Base-by-base conservation (phyloP, 2,329 filamentous ascomycete genomes). In the Xylariales sp. region DNA sequence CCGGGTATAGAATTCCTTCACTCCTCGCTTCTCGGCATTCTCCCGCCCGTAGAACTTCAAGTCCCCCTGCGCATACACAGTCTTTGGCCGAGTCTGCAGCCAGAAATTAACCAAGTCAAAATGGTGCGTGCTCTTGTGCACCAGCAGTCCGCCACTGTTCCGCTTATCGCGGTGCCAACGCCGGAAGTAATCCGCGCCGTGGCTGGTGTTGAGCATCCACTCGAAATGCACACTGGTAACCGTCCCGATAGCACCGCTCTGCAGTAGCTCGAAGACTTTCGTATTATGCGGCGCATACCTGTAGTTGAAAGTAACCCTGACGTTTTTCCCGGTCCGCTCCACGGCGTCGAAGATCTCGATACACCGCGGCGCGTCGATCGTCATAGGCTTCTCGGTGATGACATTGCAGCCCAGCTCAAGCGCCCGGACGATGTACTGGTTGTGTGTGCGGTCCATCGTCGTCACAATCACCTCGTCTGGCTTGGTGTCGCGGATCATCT, bases 301-400 rank as follows among this genome's bases (percentile, higher is more conserved):
- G 59, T 82, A 82, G 60, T 82, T 82, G 65, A 82, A 82, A 0
- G 74, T 75, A 1, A 82, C 77, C 12, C 78, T 68, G 3, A 81
- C 66, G 28, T 68, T 65, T 10, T 60, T 57, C 3, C 64, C 63
- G 0, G 73, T 76, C 14, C 68, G 61, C 38, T 73, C 65, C 12
- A 76, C 76, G 10, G 74, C 71, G 46, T 69, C 65, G 47, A 80
- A 68, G 44, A 82, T 81, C 37, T 69, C 64, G 5, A 59, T 63
- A 57, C 75, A 79, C 3, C 75, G 69, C 2, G 69, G 64, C 1
- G 66, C 73, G 51, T 82, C 76, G 49, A 80, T 75, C 1, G 78
- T 82, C 78, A 82, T 81, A 4, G 78, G 78, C 56, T 82, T 82
- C 52, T 82, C 78, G 0, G 74, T 81, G n/a, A 82, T 65, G 0